These are phyloP conservation scores for Hypomontagnella submonticulosa DNA, from an alignment of 495 filamentous ascomycete genomes.

Conservation along the genomic window DNA sequence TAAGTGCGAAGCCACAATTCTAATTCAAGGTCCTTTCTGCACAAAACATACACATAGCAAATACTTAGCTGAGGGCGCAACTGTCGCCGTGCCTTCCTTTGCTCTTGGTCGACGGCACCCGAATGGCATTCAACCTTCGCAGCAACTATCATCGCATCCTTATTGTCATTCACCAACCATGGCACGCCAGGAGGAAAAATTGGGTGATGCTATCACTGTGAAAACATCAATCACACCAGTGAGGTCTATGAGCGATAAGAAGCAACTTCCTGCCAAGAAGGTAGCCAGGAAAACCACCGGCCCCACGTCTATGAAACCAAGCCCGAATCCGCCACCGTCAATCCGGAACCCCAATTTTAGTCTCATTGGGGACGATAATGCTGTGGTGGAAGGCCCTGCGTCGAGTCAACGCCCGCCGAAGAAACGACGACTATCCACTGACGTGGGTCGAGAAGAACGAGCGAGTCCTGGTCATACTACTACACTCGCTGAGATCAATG, in stretches of 20 bases:
- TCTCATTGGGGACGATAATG: conserved; percentile 1
- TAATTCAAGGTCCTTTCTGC: conserved; percentile 31
- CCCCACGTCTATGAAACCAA: conserved; percentile 14
- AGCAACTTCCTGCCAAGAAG: conserved; percentile 38
- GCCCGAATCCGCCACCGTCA: background rate
- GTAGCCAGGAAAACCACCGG: conserved; percentile 41
- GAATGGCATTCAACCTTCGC: background rate
- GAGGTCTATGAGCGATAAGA: conserved; percentile 27
- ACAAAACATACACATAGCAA: conserved; percentile 7
- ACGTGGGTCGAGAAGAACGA: conserved; percentile 3
- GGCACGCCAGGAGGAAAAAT: conserved; percentile 14
- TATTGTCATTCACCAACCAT: conserved; percentile 7
- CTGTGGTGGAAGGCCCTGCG: background rate
- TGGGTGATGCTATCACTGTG: conserved; percentile 38
- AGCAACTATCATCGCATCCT: conserved; percentile 1
- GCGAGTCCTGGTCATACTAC: conserved; percentile 3
- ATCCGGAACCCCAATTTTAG: too few species aligned
- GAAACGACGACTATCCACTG: conserved; percentile 24
- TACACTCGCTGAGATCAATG: conserved; percentile 24
- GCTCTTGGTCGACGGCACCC: conserved; percentile 1
- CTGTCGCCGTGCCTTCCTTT: background rate
- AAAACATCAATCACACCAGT: conserved; percentile 9
- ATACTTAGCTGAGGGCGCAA: background rate
- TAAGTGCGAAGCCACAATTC: conserved; percentile 31
- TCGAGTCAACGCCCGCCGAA: conserved; percentile 28